Percentiles rank a stretch among this genome's conserved stretches.
Evolutionary conservation across 257 asterid species (phyloP).

Genomic region (Anisodus tanguticus): DNA sequence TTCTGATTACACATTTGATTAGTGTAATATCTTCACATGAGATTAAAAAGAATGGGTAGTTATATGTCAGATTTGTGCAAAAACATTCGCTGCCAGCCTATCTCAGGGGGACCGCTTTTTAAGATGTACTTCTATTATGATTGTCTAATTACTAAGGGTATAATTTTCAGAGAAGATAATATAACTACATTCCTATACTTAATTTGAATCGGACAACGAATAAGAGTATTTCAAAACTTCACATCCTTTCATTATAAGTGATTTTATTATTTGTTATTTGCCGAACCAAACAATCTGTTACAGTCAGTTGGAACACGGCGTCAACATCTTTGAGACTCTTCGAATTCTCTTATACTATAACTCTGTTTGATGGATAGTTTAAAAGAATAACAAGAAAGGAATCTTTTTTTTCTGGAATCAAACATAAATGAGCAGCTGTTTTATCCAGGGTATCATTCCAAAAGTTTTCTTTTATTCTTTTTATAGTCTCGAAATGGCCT

Average conservation of each 20-base stretch:
- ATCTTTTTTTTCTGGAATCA: neutral
- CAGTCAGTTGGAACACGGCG: neutral
- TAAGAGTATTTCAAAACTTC: neutral
- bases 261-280: neutral
- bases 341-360: neutral
- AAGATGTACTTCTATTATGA: neutral
- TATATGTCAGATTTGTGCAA: neutral
- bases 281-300: neutral
- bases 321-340: slow-evolving; percentile 8
- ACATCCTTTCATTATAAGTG: slow-evolving; percentile 3
- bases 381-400: neutral
- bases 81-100: neutral
- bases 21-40: neutral
- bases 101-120: neutral
- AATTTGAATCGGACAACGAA: neutral
- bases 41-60: neutral
- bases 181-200: neutral
- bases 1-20: neutral
- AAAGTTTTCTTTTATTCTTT: neutral
- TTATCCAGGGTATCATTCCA: neutral
- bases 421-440: neutral
- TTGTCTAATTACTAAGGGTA: neutral
- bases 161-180: neutral
- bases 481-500: neutral
- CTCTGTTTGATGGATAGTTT: neutral